Evolutionary conservation across 441 rosid genomes (phyloP).

Genomic region (Syzygium malaccense): DNA sequence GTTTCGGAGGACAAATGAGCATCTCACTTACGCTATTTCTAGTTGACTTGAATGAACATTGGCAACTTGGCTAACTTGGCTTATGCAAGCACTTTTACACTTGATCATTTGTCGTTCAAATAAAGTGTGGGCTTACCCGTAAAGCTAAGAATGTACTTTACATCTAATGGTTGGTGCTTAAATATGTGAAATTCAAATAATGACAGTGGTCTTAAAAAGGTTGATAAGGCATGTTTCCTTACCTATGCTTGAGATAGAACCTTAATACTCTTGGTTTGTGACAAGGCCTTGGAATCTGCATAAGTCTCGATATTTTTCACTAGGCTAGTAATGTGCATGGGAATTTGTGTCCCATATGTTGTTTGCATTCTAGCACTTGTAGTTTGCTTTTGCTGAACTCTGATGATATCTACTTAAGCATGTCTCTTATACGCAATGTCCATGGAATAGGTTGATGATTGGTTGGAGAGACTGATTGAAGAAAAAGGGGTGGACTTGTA

Average conservation of each 20-base stretch:
- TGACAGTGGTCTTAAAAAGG: background rate
- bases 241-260: background rate
- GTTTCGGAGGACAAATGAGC: background rate
- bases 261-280: background rate
- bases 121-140: background rate
- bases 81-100: background rate
- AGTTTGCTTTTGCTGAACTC: background rate
- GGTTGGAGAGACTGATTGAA: constrained; percentile 63
- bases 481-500: constrained; percentile 71
- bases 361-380: background rate
- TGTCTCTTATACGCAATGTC: background rate
- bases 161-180: background rate
- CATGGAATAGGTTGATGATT: constrained; percentile 50
- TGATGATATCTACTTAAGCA: background rate
- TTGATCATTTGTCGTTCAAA: background rate
- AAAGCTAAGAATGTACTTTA: background rate
- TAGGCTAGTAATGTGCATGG: background rate
- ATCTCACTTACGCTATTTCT: background rate
- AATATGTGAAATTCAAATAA: background rate
- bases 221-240: background rate
- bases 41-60: background rate
- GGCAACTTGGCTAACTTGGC: background rate
- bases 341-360: background rate
- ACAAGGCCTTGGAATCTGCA: background rate
- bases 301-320: background rate